Evolutionary conservation across 2,329 filamentous ascomycete species (phyloP), one percentile per base, ranked within the genome.

Genomic region (Alternaria atra): DNA sequence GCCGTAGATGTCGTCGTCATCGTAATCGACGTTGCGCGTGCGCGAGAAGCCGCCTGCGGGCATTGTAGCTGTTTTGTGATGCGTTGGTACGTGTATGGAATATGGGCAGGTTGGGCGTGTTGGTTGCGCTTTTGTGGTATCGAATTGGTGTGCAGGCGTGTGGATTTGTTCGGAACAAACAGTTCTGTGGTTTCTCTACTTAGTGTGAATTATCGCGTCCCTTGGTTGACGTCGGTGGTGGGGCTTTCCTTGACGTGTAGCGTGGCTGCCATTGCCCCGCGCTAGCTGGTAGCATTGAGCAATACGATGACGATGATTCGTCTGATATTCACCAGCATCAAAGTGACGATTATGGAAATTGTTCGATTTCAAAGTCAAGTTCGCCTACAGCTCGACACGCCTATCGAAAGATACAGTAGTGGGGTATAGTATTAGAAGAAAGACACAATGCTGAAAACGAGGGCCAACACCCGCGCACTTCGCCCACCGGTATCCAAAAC

Each of bases 1-100:
- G 61, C 82, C 80, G 70, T 85, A 84, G 13, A 84, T 63, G 65
- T 87, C 85, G 64, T 85, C 83, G 29, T 82, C 81, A 51, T 84
- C 81, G 66, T 83, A 84, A 58, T 74, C 79, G 39, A 84, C 70
- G 55, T 81, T 82, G 67, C 83, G 82, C 52, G 82, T 78, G 69
- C 82, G 77, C 43, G 80, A 80, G 60, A 77, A 73, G 44, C 77
- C 76, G 34, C 73, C 69, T 9, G 73, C 69, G 17, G 73, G 71
- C 75, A 77, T 77, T 20, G 32, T 32, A 27, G 17, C 32, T 30
- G 25, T 6, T 34, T 15, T 37, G 34, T 40, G 23, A 4, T 23
- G 6, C 5, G 32, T 6, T 6, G 25, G 50, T 30, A 9, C 9
- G 42, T 40, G 37, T 23, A 17, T 9, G 37, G 9, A 12, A 12